phyloP scores from a whole-genome alignment of 306 rosid species.

The Biancaea sappan region DNA sequence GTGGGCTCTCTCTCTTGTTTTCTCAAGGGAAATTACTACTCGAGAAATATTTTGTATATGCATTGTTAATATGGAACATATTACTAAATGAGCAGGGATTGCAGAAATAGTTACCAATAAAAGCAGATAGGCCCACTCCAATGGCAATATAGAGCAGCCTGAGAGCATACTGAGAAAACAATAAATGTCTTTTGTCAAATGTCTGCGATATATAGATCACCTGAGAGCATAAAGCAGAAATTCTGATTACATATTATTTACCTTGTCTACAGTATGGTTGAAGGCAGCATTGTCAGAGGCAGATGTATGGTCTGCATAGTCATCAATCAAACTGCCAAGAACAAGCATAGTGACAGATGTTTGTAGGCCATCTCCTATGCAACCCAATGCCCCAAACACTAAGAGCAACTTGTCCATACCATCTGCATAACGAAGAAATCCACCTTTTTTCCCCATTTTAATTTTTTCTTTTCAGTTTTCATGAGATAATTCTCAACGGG shows the following conservation, averaged over 20 bases:
- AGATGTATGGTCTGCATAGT: slow-evolving; percentile 47
- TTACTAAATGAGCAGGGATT: background rate
- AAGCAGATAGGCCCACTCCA: slow-evolving; percentile 67
- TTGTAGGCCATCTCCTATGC: slow-evolving; percentile 81
- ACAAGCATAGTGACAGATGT: slow-evolving; percentile 72
- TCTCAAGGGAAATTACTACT: too few relatives aligned
- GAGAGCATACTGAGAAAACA: slow-evolving; percentile 56
- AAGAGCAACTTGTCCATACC: slow-evolving; percentile 60
- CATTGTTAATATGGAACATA: too few relatives aligned
- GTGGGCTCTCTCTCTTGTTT: too few relatives aligned
- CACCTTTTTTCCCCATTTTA: slow-evolving; percentile 54
- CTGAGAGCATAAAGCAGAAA: too few relatives aligned
- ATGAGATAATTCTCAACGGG: background rate
- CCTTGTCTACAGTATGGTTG: slow-evolving; percentile 53
- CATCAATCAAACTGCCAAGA: slow-evolving; percentile 67
- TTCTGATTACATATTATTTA: too few relatives aligned
- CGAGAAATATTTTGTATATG: too few relatives aligned
- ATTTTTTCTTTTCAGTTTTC: background rate
- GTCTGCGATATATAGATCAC: too few relatives aligned
- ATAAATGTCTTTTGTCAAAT: slow-evolving; percentile 19
- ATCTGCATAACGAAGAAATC: slow-evolving; percentile 61
- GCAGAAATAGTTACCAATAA: slow-evolving; percentile 49
- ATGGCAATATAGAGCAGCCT: slow-evolving; percentile 55
- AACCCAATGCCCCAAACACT: slow-evolving; percentile 68
- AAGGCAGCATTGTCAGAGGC: slow-evolving; percentile 36